Percentiles rank a stretch among this genome's conserved stretches.
Conservation (phyloP, 2,329 filamentous ascomycete genomes). For the Pseudogymnoascus sp. region DNA sequence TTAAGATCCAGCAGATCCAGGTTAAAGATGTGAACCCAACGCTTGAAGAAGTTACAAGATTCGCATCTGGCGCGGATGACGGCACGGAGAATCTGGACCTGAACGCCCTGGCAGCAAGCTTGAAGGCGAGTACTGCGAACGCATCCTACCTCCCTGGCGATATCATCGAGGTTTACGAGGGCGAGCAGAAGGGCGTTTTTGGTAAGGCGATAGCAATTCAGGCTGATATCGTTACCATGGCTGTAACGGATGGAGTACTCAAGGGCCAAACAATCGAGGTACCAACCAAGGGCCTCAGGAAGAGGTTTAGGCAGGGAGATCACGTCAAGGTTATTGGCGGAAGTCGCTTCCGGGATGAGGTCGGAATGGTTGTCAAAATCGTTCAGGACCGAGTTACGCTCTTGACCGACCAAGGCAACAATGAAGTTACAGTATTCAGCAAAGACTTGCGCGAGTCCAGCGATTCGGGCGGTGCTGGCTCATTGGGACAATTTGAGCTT, state of each 20-base stretch:
- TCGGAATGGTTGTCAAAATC: slow-evolving; percentile 94
- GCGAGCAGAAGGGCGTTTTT: slow-evolving; percentile 86
- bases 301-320: slow-evolving; percentile 87
- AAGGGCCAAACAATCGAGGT: slow-evolving; percentile 83
- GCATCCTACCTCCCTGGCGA: slow-evolving; percentile 88
- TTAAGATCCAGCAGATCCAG: slow-evolving; percentile 80
- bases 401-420: slow-evolving; percentile 84
- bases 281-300: slow-evolving; percentile 83
- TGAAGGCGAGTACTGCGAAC: slow-evolving; percentile 75
- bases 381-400: slow-evolving; percentile 87
- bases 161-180: slow-evolving; percentile 91
- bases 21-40: slow-evolving; percentile 88
- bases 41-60: slow-evolving; percentile 91
- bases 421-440: slow-evolving; percentile 95
- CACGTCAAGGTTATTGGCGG: slow-evolving; percentile 98
- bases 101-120: slow-evolving; percentile 78
- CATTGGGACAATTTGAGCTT: slow-evolving; percentile 81
- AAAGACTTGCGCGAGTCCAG: slow-evolving; percentile 91
- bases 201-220: slow-evolving; percentile 81
- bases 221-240: slow-evolving; percentile 84
- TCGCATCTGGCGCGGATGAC: slow-evolving; percentile 81
- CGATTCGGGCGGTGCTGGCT: slow-evolving; percentile 79
- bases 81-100: slow-evolving; percentile 91
- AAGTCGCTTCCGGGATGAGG: slow-evolving; percentile 87
- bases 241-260: slow-evolving; percentile 75